Evolutionary conservation across 2,329 filamentous ascomycete species (phyloP), one percentile per base, ranked within the genome.

Genomic region (Mariannaea sp.): DNA sequence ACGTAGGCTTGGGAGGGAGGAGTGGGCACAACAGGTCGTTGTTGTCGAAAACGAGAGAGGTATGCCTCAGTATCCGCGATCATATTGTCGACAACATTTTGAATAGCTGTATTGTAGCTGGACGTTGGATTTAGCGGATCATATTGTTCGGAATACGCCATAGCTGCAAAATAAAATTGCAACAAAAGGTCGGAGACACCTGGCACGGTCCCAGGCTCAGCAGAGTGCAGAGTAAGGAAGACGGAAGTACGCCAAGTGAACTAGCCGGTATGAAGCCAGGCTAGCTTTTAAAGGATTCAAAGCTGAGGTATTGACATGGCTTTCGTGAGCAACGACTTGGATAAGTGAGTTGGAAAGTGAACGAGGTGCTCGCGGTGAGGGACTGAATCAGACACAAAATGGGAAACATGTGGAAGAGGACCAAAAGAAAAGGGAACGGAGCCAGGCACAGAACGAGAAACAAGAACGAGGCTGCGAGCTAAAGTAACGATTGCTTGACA

Each of bases 11-110:
- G 55, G 42, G 59, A 52, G 26, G 62, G 64, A 19, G 56, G 43
- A n/a, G 41, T 17, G 29, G 62, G 64, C 13, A 44, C 49, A 48
- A 50, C 58, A 27, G 44, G 26, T 50, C 61, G 38, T 27, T 57
- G 53, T 33, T 57, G 49, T 12, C 55, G 60, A 42, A 64, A 64
- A 19, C 62, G 64, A 44, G 62, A 57, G 8, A 60, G 60, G 38
- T 62, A 66, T 14, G 64, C 65, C 36, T 66, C 64, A 2, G 64
- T 66, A 17, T 62, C 61, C 12, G 64, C 64, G 32, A 66, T 61
- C 62, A 66, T 64, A 14, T 59, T 61, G 33, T 62, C 58, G 26
- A 62, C 47, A 29, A 53, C 60, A 54, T 61, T 55, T 29, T 63
- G 62, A 27, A 61, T 26, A 17, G 60, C 56, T 33, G 54, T 53